These are phyloP conservation scores for Teratosphaeria destructans DNA, from an alignment of 2,329 filamentous ascomycete species.

Conservation along the genomic window DNA sequence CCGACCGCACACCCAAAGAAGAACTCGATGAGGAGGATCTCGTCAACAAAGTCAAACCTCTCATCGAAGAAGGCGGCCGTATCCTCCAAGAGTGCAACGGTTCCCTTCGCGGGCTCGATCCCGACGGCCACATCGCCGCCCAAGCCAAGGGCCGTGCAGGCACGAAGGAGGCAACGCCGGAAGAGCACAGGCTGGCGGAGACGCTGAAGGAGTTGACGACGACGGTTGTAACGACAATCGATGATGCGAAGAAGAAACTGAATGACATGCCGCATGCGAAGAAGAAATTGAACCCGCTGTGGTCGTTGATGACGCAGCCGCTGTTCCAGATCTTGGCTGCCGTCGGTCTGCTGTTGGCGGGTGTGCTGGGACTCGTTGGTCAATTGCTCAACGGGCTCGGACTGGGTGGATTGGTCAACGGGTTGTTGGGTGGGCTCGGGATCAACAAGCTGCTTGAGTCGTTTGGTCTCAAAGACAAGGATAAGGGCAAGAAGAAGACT, in stretches of 20 bases:
- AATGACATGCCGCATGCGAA: constrained; percentile 88
- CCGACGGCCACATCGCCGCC: constrained; percentile 73
- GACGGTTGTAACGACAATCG: constrained; percentile 70
- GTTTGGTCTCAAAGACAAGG: constrained; percentile 52
- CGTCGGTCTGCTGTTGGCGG: constrained; percentile 70
- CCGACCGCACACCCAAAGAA: constrained; percentile 70
- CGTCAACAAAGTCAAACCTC: constrained; percentile 73
- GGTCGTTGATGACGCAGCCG: constrained; percentile 72
- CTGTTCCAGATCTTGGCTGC: constrained; percentile 87
- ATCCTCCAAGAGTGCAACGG: constrained; percentile 83
- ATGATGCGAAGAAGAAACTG: constrained; percentile 79
- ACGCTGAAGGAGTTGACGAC: constrained; percentile 76
- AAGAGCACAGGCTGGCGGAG: constrained; percentile 78
- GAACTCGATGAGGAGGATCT: constrained; percentile 85
- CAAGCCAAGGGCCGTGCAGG: constrained; percentile 75
- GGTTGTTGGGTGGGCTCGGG: constrained; percentile 65
- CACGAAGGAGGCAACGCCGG: constrained; percentile 64
- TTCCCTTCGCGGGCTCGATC: constrained; percentile 75
- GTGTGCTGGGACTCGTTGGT: constrained; percentile 77
- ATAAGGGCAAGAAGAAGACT: constrained; percentile 32
- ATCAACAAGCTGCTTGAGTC: constrained; percentile 64
- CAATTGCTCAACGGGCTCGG: constrained; percentile 71
- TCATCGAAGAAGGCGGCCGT: constrained; percentile 75
- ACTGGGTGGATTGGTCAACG: constrained; percentile 70
- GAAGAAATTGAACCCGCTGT: constrained; percentile 87